phyloP scores from a whole-genome alignment of 2,329 filamentous ascomycete species.

The Pestalotiopsis sp. region DNA sequence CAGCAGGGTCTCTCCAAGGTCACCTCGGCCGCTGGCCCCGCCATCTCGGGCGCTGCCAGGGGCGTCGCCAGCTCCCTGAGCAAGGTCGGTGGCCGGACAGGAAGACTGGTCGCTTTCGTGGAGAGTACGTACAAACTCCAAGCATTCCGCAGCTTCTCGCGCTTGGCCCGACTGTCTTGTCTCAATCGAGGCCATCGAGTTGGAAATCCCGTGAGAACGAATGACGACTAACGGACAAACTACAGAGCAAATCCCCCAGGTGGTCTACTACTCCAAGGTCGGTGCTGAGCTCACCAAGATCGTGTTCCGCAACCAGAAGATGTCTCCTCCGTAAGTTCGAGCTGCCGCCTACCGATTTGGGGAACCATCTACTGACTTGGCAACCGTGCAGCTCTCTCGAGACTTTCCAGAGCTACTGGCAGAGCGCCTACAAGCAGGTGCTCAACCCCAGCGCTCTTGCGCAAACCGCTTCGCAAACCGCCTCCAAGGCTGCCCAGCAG shows the following conservation, averaged over 20 bases:
- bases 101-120: constrained; percentile 75
- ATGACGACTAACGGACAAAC: not conserved
- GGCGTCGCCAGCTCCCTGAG: constrained; percentile 68
- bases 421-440: constrained; percentile 71
- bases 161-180: not conserved
- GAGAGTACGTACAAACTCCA: constrained; percentile 70
- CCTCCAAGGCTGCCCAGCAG: constrained; percentile 53
- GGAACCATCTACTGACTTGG: constrained; percentile 5
- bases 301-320: constrained; percentile 85
- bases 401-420: constrained; percentile 87
- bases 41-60: constrained; percentile 73
- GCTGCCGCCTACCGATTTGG: constrained; percentile 6
- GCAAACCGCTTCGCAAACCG: constrained; percentile 44
- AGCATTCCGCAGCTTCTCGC: not conserved
- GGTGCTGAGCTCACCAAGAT: constrained; percentile 86
- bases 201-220: not conserved
- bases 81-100: constrained; percentile 83
- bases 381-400: constrained; percentile 63
- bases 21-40: constrained; percentile 77
- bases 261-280: constrained; percentile 91
- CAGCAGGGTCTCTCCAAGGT: constrained; percentile 83
- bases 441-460: constrained; percentile 69
- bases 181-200: not conserved
- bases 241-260: constrained; percentile 82
- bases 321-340: constrained; percentile 86